Base-by-base conservation (phyloP, 495 filamentous ascomycete species). In the Rhypophila decipiens region DNA sequence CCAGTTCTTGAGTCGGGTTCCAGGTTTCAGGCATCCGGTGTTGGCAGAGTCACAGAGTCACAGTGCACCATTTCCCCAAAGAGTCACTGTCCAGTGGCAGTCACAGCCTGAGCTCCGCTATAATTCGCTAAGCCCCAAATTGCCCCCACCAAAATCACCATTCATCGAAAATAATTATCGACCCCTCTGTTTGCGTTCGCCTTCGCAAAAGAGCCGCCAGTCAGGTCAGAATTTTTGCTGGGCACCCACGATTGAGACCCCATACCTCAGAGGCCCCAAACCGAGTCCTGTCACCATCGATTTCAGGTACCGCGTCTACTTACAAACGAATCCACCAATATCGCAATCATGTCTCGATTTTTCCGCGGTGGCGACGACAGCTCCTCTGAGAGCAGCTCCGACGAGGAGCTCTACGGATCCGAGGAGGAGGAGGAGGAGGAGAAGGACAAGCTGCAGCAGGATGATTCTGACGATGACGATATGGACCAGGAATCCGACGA, bases 311-410 rank as follows among this genome's bases (percentile, higher is more conserved):
- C n/a, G n/a, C n/a, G n/a, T n/a, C n/a, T n/a, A n/a, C n/a, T n/a
- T n/a, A n/a, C n/a, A n/a, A n/a, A n/a, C n/a, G n/a, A n/a, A n/a
- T n/a, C n/a, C n/a, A n/a, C n/a, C n/a, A n/a, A n/a, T n/a, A 58
- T 29, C 44, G 58, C 52, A 61, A 82, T 52, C 46, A 90, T 89
- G 85, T 97, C 93, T 80, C 87, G 91, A 66, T 98, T 98, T 75
- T 97, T 97, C 80, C 86, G 88, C 70, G 84, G 84, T 57, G 85
- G 84, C 67, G 87, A 88, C 72, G 90, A 89, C 76, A 90, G 89
- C 71, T 93, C 87, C 59, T 71, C 76, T 56, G 82, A 82, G 67
- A 80, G 78, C 65, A 94, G 87, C 63, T 86, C 85, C 51, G 89
- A 94, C 63, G 91, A 96, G 70, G 87, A 91, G 70, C 77, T 94